A percentile compares a stretch with the other conserved stretches of the same genome.
phyloP scores from a whole-genome alignment of 768 basidiomycete species.

The Boletus patriciae region DNA sequence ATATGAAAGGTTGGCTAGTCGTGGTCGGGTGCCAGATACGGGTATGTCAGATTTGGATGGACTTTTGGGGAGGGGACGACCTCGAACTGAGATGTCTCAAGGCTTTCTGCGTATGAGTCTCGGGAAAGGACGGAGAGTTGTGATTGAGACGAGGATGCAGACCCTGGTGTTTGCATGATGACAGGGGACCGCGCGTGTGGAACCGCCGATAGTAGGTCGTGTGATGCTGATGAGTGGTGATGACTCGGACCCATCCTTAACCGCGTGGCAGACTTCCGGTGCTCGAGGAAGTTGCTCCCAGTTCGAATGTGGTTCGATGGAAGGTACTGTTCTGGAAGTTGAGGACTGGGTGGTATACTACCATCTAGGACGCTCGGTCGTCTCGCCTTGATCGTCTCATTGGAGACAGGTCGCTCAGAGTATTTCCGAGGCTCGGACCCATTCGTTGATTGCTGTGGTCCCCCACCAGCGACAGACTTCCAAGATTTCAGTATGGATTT shows the following conservation, averaged over 20 bases:
- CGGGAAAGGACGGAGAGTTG: slow-evolving; percentile 24
- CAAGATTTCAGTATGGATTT: slow-evolving; percentile 74
- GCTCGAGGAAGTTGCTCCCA: slow-evolving; percentile 34
- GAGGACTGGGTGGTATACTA: slow-evolving; percentile 61
- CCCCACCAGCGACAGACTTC: slow-evolving; percentile 47
- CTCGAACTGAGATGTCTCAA: slow-evolving; percentile 69
- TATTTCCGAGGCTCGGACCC: slow-evolving; percentile 38
- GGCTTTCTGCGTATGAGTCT: slow-evolving; percentile 36
- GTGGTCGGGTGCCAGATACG: slow-evolving; percentile 55
- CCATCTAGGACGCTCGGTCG: slow-evolving; percentile 50
- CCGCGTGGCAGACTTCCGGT: slow-evolving; percentile 18
- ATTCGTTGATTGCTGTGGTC: slow-evolving; percentile 30
- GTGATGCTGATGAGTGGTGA: slow-evolving; percentile 32
- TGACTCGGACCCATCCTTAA: slow-evolving; percentile 20
- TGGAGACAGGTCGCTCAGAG: slow-evolving; percentile 39
- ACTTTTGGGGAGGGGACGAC: slow-evolving; percentile 53
- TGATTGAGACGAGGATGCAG: slow-evolving; percentile 32
- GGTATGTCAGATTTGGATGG: slow-evolving; percentile 49
- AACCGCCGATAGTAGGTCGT: slow-evolving; percentile 26
- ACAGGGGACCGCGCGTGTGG: slow-evolving; percentile 13
- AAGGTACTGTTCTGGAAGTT: slow-evolving; percentile 53
- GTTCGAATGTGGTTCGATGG: slow-evolving; percentile 33
- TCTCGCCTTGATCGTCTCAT: slow-evolving; percentile 38
- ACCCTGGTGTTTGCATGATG: slow-evolving; percentile 17
- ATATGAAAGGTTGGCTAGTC: slow-evolving; percentile 23